phyloP scores from a whole-genome alignment of 2,329 filamentous ascomycete species.

The Saccharata proteae region DNA sequence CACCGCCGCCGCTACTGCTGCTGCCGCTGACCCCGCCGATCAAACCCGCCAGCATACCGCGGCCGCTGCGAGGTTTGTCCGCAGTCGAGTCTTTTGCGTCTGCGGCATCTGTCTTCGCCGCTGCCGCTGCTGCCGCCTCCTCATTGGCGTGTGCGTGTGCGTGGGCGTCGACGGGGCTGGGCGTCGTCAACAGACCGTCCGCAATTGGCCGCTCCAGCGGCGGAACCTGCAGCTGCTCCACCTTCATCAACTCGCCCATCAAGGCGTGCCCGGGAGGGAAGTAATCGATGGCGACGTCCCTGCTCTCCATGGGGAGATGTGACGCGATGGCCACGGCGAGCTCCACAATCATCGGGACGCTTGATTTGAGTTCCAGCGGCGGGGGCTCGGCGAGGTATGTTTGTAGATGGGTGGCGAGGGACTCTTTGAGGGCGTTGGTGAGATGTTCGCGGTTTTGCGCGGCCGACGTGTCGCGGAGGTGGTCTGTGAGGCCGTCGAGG shows the following conservation, averaged over 20 bases:
- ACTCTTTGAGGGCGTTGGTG: slow-evolving; percentile 47
- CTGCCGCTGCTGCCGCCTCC: slow-evolving; percentile 11
- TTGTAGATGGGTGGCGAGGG: slow-evolving; percentile 58
- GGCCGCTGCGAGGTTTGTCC: slow-evolving; percentile 10
- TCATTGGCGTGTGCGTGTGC: slow-evolving; percentile 2
- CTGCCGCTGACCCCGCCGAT: slow-evolving; percentile 16
- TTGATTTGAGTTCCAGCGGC: slow-evolving; percentile 72
- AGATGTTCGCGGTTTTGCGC: slow-evolving; percentile 52
- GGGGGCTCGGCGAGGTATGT: slow-evolving; percentile 65
- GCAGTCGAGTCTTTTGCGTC: background rate
- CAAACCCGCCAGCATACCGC: slow-evolving; percentile 31
- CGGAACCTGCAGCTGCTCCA: slow-evolving; percentile 51
- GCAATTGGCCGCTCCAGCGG: slow-evolving; percentile 31
- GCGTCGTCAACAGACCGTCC: slow-evolving; percentile 10
- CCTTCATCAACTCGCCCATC: slow-evolving; percentile 67
- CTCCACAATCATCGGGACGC: slow-evolving; percentile 85
- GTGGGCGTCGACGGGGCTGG: slow-evolving; percentile 1
- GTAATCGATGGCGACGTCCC: slow-evolving; percentile 81
- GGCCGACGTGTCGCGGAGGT: slow-evolving; percentile 53
- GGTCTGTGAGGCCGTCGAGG: slow-evolving; percentile 71
- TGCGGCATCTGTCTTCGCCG: slow-evolving; percentile 1
- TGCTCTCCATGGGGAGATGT: slow-evolving; percentile 79
- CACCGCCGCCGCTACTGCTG: slow-evolving; percentile 7
- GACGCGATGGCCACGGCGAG: slow-evolving; percentile 74
- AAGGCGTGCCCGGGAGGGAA: slow-evolving; percentile 65